phyloP scores from a whole-genome alignment of 306 rosid species.

The Arachis stenosperma region DNA sequence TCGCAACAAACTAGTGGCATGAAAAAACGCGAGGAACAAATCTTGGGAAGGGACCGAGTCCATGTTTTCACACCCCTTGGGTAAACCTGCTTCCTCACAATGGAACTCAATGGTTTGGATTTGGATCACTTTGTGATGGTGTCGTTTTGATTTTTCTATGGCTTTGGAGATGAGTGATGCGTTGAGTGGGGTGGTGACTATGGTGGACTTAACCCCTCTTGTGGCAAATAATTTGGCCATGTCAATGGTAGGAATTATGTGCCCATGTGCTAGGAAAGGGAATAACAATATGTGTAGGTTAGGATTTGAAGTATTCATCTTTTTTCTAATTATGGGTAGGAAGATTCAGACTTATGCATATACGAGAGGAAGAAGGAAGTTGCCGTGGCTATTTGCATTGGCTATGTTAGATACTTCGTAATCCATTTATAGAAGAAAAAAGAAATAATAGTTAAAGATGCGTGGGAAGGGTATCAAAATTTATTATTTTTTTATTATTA shows the following conservation, averaged over 20 bases:
- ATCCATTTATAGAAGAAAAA: no score
- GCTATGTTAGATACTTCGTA: no score
- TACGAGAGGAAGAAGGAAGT: no score
- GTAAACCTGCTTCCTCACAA: constrained; percentile 31
- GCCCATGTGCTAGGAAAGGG: constrained; percentile 54
- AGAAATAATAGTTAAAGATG: no score
- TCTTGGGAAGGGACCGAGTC: constrained; percentile 28
- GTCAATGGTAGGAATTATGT: constrained; percentile 43
- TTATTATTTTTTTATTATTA: no score
- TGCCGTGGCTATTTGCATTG: no score
- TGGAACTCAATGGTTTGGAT: constrained; percentile 42
- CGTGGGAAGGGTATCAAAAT: no score
- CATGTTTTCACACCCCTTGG: constrained; percentile 40
- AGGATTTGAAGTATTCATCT: not conserved
- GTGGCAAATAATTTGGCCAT: constrained; percentile 24
- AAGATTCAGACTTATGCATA: not conserved
- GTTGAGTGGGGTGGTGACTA: constrained; percentile 48
- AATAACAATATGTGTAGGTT: constrained; percentile 36
- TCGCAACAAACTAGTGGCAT: constrained; percentile 28
- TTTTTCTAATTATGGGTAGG: not conserved
- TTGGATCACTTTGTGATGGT: not conserved
- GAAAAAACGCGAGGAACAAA: not conserved
- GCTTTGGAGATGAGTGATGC: constrained; percentile 42
- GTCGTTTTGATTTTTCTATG: not conserved
- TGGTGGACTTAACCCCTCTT: constrained; percentile 5